Evolutionary conservation across 2,329 filamentous ascomycete species (phyloP).

Genomic region (Monilinia fructicola): DNA sequence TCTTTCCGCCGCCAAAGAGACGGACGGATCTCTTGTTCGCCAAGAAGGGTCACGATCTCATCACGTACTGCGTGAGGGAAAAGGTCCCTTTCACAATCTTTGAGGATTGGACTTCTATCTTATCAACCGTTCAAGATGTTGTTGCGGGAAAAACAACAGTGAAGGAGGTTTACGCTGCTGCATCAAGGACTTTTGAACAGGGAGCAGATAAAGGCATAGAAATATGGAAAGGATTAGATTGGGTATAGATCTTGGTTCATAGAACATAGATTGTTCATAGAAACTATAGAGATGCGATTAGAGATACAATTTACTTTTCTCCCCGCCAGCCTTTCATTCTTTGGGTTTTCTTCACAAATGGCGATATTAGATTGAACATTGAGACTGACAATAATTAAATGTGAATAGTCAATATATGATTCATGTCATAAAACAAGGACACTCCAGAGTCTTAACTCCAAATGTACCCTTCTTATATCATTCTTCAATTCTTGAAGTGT

Average conservation of each 20-base stretch:
- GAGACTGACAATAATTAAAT: neutral
- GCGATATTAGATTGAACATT: too few relatives aligned
- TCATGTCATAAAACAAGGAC: neutral
- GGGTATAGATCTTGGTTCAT: constrained; percentile 4
- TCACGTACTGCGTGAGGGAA: constrained; percentile 81
- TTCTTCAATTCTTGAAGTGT: too few relatives aligned
- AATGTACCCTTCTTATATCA: too few relatives aligned
- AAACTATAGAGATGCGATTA: constrained; percentile 14
- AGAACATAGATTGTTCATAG: constrained; percentile 24
- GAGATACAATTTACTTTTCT: neutral
- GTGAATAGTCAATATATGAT: neutral
- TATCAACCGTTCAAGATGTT: constrained; percentile 74
- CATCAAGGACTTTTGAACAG: constrained; percentile 35
- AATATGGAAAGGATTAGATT: constrained; percentile 23
- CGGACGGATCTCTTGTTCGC: constrained; percentile 90
- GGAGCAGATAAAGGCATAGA: constrained; percentile 26
- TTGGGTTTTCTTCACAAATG: neutral
- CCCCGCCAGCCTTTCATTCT: too few relatives aligned
- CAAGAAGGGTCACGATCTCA: constrained; percentile 85
- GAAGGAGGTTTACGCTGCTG: constrained; percentile 60
- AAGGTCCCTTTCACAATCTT: constrained; percentile 87
- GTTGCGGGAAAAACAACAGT: constrained; percentile 69
- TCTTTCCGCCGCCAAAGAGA: constrained; percentile 87
- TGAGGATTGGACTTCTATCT: constrained; percentile 77
- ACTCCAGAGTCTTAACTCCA: neutral